These are phyloP conservation scores for Trichoderma atrobrunneum DNA, from an alignment of 2,329 filamentous ascomycete genomes.

Conservation along the genomic window DNA sequence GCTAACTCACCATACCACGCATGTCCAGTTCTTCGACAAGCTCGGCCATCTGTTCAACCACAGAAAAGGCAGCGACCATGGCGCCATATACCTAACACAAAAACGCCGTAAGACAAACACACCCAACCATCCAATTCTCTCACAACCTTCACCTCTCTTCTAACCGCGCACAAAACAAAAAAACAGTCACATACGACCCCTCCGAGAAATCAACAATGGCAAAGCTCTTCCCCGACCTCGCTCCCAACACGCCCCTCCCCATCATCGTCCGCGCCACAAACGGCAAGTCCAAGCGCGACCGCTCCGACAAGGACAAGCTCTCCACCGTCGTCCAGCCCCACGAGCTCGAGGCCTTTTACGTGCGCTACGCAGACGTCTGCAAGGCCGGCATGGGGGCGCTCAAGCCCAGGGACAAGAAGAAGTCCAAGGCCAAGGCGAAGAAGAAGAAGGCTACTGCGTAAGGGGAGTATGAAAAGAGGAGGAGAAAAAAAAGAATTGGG, in stretches of 20 bases:
- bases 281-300: constrained; percentile 62
- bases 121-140: not conserved
- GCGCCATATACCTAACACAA: constrained; percentile 71
- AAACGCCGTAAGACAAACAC: constrained; percentile 60
- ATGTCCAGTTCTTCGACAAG: constrained; percentile 66
- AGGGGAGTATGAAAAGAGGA: constrained; percentile 16
- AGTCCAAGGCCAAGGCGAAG: constrained; percentile 69
- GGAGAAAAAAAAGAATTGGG: not conserved
- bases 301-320: constrained; percentile 65
- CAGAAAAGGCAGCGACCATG: constrained; percentile 67
- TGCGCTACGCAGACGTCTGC: constrained; percentile 83
- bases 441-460: constrained; percentile 53
- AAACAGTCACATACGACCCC: constrained; percentile 43
- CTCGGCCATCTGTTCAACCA: constrained; percentile 66
- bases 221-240: constrained; percentile 58
- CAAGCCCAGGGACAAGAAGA: constrained; percentile 89
- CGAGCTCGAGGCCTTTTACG: constrained; percentile 77
- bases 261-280: constrained; percentile 83
- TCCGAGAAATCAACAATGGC: constrained; percentile 42
- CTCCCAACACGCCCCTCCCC: constrained; percentile 59
- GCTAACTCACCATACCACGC: not conserved
- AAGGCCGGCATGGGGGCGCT: constrained; percentile 83
- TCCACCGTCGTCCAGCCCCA: constrained; percentile 78
- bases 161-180: not conserved
- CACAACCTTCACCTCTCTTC: not conserved